Percentiles rank a stretch among this genome's conserved stretches.
These are phyloP conservation scores for Dendrobium huoshanense DNA, from an alignment of 106 monocot genomes.

Conservation along the genomic window DNA sequence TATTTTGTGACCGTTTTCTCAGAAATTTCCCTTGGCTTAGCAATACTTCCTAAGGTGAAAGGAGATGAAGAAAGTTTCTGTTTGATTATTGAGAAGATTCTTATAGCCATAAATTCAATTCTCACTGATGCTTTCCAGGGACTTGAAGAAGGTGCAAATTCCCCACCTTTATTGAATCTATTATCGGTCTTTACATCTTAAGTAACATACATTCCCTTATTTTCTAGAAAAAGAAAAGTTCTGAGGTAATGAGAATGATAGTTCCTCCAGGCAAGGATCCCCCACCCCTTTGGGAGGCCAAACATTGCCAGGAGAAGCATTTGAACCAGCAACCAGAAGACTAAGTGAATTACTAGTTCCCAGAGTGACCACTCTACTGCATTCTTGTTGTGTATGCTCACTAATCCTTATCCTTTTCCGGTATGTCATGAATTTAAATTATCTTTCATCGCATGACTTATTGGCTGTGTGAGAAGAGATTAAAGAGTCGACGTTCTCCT, in stretches of 20 bases:
- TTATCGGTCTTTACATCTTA: neutral
- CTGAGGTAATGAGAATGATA: slow-evolving; percentile 51
- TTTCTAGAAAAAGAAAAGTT: slow-evolving; percentile 46
- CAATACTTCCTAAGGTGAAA: slow-evolving; percentile 63
- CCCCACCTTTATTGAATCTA: neutral
- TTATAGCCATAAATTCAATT: slow-evolving; percentile 52
- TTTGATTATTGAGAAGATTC: slow-evolving; percentile 60
- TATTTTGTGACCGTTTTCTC: neutral
- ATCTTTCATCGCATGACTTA: neutral
- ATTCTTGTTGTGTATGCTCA: slow-evolving; percentile 67
- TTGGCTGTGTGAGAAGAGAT: neutral
- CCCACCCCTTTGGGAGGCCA: slow-evolving; percentile 51
- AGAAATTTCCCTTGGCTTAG: slow-evolving; percentile 61
- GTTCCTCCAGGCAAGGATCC: slow-evolving; percentile 68
- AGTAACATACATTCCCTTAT: neutral
- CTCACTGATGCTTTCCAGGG: slow-evolving; percentile 71
- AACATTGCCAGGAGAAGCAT: slow-evolving; percentile 18
- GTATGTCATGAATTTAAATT: slow-evolving; percentile 15
- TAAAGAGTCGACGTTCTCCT: neutral
- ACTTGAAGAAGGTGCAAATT: slow-evolving; percentile 67
- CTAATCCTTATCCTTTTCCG: slow-evolving; percentile 55
- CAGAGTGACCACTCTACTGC: slow-evolving; percentile 52
- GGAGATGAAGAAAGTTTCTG: slow-evolving; percentile 71
- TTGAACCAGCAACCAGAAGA: slow-evolving; percentile 24
- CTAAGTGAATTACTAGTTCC: slow-evolving; percentile 39